A percentile compares a stretch with the other conserved stretches of the same genome.
These are phyloP conservation scores for Candida pseudofarinosa DNA, from an alignment of 805 yeast genomes.

Conservation along the genomic window DNA sequence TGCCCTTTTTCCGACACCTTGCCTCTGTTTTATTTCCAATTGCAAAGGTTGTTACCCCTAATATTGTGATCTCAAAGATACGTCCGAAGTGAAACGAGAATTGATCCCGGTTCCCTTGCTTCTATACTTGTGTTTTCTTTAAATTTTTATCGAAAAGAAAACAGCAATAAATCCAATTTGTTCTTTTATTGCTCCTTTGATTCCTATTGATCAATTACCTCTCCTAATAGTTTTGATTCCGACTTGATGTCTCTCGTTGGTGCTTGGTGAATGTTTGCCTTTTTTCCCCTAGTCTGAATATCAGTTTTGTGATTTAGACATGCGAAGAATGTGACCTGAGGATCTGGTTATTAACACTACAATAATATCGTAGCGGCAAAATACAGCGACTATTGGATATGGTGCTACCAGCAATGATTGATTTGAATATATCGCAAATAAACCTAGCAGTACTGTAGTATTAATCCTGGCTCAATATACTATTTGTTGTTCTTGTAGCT, in stretches of 20 bases:
- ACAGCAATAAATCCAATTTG: neutral
- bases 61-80: neutral
- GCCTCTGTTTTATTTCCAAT: neutral
- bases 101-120: neutral
- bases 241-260: neutral
- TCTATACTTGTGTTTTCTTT: neutral
- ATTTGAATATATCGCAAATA: too few species aligned
- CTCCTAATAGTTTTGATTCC: neutral
- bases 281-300: neutral
- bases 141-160: neutral
- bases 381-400: neutral
- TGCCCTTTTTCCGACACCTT: constrained; percentile 6
- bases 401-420: too few species aligned
- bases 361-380: neutral
- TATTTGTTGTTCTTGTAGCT: too few species aligned
- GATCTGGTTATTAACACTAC: neutral
- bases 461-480: too few species aligned
- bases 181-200: neutral
- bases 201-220: neutral
- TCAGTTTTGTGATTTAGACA: neutral
- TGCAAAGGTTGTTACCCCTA: neutral
- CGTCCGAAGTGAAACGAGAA: neutral
- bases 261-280: neutral
- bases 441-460: too few species aligned
- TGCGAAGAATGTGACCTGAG: neutral